Evolutionary conservation across 1,284 basidiomycete genomes (phyloP).

Genomic region (Sporisorium sorghi): DNA sequence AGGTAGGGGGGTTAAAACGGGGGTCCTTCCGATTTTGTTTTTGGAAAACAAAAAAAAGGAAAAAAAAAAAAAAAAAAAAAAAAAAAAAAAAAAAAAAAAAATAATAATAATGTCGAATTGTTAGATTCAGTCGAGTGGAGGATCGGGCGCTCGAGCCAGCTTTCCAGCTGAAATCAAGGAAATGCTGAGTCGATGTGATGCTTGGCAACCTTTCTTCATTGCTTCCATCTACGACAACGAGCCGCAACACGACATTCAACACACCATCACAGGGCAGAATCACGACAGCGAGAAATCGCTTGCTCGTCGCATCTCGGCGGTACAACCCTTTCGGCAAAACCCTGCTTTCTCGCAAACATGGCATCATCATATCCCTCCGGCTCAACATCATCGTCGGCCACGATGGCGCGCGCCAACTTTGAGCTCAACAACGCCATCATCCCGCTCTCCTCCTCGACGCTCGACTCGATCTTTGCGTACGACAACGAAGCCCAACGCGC

Average conservation of each 20-base stretch:
- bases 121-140: conserved; percentile 2
- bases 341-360: conserved; percentile 1
- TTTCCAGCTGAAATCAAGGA: not conserved
- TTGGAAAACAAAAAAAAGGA: no score
- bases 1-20: no score
- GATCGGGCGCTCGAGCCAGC: conserved; percentile 25
- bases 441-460: conserved; percentile 40
- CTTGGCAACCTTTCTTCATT: not conserved
- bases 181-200: conserved; percentile 1
- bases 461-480: conserved; percentile 71
- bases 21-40: no score
- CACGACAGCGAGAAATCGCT: not conserved
- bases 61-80: no score
- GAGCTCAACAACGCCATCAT: conserved; percentile 82
- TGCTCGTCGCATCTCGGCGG: not conserved
- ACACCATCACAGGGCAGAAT: not conserved
- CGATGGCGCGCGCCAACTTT: conserved; percentile 82
- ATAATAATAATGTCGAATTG: not conserved
- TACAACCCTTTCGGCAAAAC: no score
- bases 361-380: conserved; percentile 9
- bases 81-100: no score
- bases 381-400: conserved; percentile 14
- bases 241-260: not conserved
- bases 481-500: conserved; percentile 79
- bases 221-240: not conserved